A percentile compares a stretch with the other conserved stretches of the same genome.
These are phyloP conservation scores for Zizania latifolia DNA, from an alignment of 176 grass and related monocot genomes.

Conservation along the genomic window DNA sequence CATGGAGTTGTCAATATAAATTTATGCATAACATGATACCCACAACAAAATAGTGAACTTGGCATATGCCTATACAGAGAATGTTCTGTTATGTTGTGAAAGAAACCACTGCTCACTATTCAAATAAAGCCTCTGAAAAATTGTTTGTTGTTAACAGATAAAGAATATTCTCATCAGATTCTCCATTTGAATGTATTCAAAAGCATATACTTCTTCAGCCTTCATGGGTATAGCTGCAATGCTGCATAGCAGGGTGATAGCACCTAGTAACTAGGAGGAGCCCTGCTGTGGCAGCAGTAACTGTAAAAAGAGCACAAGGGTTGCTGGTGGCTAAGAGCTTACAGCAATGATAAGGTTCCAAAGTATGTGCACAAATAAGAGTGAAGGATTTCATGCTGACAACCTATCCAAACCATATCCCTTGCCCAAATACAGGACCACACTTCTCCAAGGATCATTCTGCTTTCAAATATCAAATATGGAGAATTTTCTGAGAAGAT, in stretches of 20 bases:
- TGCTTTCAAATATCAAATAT: conserved; percentile 36
- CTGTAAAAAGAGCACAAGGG: neutral
- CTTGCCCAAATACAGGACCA: neutral
- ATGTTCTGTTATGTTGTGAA: neutral
- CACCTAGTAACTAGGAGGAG: neutral
- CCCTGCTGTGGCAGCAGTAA: conserved; percentile 8
- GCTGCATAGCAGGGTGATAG: neutral
- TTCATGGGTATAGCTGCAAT: conserved; percentile 6
- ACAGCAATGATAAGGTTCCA: conserved; percentile 7
- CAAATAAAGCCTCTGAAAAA: conserved; percentile 16
- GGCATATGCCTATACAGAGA: neutral
- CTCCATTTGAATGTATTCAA: conserved; percentile 38
- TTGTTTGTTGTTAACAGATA: conserved; percentile 45
- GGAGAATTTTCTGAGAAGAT: conserved; percentile 53
- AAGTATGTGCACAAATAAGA: neutral
- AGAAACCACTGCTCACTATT: neutral
- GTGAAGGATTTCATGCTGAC: neutral
- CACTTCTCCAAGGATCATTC: neutral
- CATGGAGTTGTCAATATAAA: neutral
- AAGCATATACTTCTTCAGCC: conserved; percentile 16
- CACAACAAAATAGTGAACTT: neutral
- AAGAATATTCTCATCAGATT: conserved; percentile 65
- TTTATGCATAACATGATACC: neutral
- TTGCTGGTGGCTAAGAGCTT: conserved; percentile 41
- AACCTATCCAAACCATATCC: neutral